phyloP scores from a whole-genome alignment of 768 basidiomycete genomes.

The Fomitopsis pulvina region DNA sequence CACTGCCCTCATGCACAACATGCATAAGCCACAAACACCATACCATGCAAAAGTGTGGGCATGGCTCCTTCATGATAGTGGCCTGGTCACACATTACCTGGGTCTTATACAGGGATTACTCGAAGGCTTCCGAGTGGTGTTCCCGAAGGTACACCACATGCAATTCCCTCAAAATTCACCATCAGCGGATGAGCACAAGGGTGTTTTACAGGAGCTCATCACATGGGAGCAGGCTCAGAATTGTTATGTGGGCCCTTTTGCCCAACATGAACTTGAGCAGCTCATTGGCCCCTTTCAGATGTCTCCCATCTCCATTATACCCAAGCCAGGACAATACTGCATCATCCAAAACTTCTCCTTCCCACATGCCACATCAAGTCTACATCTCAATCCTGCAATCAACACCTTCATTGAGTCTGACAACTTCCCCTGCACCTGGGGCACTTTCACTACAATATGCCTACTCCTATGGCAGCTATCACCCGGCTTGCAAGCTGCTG shows the following conservation, averaged over 20 bases:
- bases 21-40: neutral
- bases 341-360: constrained; percentile 26
- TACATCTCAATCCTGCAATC: constrained; percentile 16
- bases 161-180: neutral
- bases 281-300: constrained; percentile 23
- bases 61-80: neutral
- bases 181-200: neutral
- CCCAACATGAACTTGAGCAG: constrained; percentile 4
- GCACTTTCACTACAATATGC: constrained; percentile 29
- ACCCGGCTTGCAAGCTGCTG: constrained; percentile 28
- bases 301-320: constrained; percentile 21
- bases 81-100: neutral
- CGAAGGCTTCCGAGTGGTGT: neutral
- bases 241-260: constrained; percentile 7
- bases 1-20: neutral
- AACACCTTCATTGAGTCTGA: constrained; percentile 25
- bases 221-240: neutral
- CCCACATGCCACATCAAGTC: constrained; percentile 1
- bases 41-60: neutral
- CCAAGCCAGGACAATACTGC: constrained; percentile 20
- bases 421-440: constrained; percentile 36
- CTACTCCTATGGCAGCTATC: constrained; percentile 27
- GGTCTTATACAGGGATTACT: neutral
- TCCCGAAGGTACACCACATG: neutral
- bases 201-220: neutral